Conservation (phyloP, 1,139 yeast species). For the Kodamaea alishanica region DNA sequence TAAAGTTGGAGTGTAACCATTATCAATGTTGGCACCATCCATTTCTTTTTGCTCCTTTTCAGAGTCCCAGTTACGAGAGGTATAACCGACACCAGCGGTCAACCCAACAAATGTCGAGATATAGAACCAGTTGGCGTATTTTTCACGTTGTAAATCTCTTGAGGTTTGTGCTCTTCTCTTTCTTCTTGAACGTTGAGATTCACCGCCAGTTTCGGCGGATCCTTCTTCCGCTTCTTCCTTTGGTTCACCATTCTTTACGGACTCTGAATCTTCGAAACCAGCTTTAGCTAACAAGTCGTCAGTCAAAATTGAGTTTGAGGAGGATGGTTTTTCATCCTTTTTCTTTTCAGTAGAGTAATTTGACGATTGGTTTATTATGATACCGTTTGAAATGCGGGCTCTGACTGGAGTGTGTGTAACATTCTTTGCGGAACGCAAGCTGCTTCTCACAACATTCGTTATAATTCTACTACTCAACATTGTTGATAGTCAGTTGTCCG, state of each 20-base stretch:
- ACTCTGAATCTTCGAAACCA: conserved; percentile 56
- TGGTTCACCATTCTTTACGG: conserved; percentile 9
- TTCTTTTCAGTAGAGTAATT: conserved; percentile 25
- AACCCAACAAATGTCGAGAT: conserved; percentile 57
- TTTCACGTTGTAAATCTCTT: conserved; percentile 53
- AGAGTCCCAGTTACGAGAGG: conserved; percentile 85
- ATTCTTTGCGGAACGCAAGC: neutral
- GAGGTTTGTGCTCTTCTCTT: conserved; percentile 62
- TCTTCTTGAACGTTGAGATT: conserved; percentile 26
- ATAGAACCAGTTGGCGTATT: conserved; percentile 67
- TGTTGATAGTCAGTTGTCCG: neutral
- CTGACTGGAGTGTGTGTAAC: conserved; percentile 4
- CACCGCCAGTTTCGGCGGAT: conserved; percentile 4
- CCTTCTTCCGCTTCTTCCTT: conserved; percentile 15
- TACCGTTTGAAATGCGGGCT: conserved; percentile 1
- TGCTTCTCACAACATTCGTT: neutral
- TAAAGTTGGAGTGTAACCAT: conserved; percentile 67
- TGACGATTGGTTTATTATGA: neutral
- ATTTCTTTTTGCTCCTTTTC: conserved; percentile 59
- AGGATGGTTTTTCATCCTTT: conserved; percentile 25
- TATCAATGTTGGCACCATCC: conserved; percentile 50
- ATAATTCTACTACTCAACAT: conserved; percentile 1
- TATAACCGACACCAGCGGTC: conserved; percentile 64
- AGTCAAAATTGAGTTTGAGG: conserved; percentile 58
- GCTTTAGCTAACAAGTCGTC: conserved; percentile 83